These are phyloP conservation scores for Apiotrichum montevideense DNA, from an alignment of 1,284 basidiomycete genomes.

Conservation along the genomic window DNA sequence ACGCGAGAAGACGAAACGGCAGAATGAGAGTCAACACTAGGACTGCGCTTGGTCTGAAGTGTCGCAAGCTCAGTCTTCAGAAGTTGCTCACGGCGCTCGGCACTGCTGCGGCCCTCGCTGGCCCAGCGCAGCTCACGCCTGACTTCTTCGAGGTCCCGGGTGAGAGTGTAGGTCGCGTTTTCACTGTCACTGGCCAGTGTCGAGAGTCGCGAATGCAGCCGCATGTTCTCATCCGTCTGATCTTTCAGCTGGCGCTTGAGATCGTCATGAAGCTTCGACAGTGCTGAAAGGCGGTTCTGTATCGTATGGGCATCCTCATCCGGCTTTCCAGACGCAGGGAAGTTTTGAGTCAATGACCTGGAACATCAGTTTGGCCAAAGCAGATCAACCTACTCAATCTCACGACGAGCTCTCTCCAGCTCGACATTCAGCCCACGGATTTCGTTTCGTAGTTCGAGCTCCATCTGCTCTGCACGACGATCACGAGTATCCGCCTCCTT, in stretches of 20 bases:
- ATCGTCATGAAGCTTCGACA: conserved; percentile 32
- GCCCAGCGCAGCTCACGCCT: conserved; percentile 43
- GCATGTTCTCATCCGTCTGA: conserved; percentile 27
- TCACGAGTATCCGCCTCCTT: conserved; percentile 37
- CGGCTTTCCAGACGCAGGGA: conserved; percentile 19
- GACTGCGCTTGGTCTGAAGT: not conserved
- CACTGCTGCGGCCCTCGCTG: conserved; percentile 33
- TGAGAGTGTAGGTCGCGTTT: conserved; percentile 22
- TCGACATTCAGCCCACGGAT: conserved; percentile 33
- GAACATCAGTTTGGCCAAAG: not conserved
- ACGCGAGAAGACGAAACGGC: conserved; percentile 8
- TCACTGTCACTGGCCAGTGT: conserved; percentile 25
- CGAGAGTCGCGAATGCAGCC: conserved; percentile 27
- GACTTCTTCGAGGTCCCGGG: conserved; percentile 23
- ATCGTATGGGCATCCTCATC: conserved; percentile 24
- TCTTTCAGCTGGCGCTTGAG: conserved; percentile 26
- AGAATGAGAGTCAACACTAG: too few species aligned
- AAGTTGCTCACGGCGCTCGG: conserved; percentile 35
- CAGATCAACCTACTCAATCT: conserved; percentile 39
- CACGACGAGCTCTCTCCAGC: conserved; percentile 37
- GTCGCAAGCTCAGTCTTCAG: conserved; percentile 34
- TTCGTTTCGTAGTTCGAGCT: conserved; percentile 32
- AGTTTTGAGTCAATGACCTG: conserved; percentile 40
- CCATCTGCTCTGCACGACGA: conserved; percentile 25
- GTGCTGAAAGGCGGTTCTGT: conserved; percentile 31